These are phyloP conservation scores for Yamadazyma takamatsuzukensis DNA, from an alignment of 805 yeast species.

Conservation along the genomic window DNA sequence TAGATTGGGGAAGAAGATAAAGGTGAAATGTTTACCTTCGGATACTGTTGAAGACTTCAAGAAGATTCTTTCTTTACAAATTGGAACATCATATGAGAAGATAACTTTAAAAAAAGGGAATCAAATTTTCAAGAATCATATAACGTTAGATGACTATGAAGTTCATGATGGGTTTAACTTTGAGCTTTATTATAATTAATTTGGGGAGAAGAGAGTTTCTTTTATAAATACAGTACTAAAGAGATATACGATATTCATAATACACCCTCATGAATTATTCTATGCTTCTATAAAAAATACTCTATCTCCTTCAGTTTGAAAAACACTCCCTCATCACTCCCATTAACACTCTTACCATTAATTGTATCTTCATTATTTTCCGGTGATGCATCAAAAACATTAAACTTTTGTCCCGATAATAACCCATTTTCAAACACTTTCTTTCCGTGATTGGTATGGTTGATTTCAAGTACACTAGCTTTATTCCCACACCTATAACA, in stretches of 20 bases:
- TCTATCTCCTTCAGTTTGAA: constrained; percentile 39
- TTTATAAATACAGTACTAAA: constrained; percentile 3
- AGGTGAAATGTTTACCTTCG: constrained; percentile 80
- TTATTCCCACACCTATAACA: constrained; percentile 96
- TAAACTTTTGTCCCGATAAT: constrained; percentile 63
- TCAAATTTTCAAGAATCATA: constrained; percentile 81
- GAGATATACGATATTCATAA: not conserved
- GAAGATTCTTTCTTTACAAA: constrained; percentile 74
- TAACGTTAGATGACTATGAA: constrained; percentile 90
- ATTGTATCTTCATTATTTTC: constrained; percentile 68
- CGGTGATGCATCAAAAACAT: constrained; percentile 96
- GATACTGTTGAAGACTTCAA: constrained; percentile 91
- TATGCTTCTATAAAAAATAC: constrained; percentile 45
- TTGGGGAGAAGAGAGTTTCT: not conserved
- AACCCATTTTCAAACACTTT: constrained; percentile 11
- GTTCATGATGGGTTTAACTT: constrained; percentile 84
- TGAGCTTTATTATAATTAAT: constrained; percentile 71
- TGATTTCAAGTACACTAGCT: constrained; percentile 92
- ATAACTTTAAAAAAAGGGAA: constrained; percentile 81
- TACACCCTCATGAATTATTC: no score
- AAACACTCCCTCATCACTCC: constrained; percentile 15
- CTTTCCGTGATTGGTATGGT: constrained; percentile 42
- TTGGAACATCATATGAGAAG: constrained; percentile 68
- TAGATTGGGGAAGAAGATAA: constrained; percentile 81
- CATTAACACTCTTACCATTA: constrained; percentile 39